A percentile compares a stretch with the other conserved stretches of the same genome.
Conservation (phyloP, 2,329 filamentous ascomycete species). For the Corinectria fuckeliana region DNA sequence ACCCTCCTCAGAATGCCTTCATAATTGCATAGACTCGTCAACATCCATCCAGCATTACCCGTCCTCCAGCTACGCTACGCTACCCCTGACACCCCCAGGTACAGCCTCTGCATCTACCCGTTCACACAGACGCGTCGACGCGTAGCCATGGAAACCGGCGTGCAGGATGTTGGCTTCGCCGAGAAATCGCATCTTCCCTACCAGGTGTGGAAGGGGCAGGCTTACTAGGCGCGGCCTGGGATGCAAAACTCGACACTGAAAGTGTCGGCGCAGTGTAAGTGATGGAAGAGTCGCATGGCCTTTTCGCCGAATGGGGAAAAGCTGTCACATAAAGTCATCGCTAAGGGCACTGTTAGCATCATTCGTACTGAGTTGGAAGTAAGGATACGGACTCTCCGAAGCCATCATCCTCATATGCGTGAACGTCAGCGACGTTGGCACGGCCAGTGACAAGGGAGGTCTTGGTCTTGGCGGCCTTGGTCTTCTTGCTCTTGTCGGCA, state of each 20-base stretch:
- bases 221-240: constrained; percentile 10
- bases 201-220: not conserved
- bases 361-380: not conserved
- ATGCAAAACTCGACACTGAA: constrained; percentile 17
- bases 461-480: constrained; percentile 96
- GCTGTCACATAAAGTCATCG: constrained; percentile 74
- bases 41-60: not conserved
- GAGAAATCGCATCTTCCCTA: constrained; percentile 3
- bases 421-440: constrained; percentile 70
- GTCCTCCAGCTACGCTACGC: constrained; percentile 9
- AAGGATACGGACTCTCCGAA: constrained; percentile 79
- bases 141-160: constrained; percentile 10
- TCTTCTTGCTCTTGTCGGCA: constrained; percentile 95
- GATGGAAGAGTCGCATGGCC: constrained; percentile 12
- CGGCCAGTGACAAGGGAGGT: constrained; percentile 74
- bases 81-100: not conserved
- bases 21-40: not conserved
- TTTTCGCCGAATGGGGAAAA: constrained; percentile 13
- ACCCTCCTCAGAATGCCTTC: not conserved
- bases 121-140: constrained; percentile 15
- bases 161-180: constrained; percentile 4
- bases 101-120: constrained; percentile 11
- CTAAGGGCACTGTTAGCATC: constrained; percentile 47
- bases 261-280: constrained; percentile 12
- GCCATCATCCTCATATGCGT: constrained; percentile 77